Conservation (phyloP, 1,284 basidiomycete species). For the Pyrrhoderma noxium region DNA sequence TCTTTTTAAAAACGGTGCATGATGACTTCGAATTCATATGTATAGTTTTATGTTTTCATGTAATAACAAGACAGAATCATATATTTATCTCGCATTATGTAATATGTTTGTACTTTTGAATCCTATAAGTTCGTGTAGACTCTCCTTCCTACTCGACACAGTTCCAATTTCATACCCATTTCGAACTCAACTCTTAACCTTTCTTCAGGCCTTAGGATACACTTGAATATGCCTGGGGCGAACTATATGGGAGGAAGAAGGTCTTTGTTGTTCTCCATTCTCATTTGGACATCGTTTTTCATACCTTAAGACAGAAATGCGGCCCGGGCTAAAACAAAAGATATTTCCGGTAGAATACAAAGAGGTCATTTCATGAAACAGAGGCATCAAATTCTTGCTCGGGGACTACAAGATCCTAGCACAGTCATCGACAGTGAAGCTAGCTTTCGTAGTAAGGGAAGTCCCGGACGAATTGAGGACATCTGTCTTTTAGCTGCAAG, state of each 20-base stretch:
- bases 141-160: no score
- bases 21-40: no score
- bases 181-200: no score
- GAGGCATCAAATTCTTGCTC: conserved; percentile 43
- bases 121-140: no score
- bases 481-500: conserved; percentile 28
- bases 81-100: no score
- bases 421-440: conserved; percentile 16
- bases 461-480: conserved; percentile 12
- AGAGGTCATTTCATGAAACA: conserved; percentile 50
- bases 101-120: no score
- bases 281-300: conserved; percentile 1
- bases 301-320: conserved; percentile 35
- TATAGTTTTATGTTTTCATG: no score
- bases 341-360: conserved; percentile 40
- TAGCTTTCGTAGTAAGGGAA: conserved; percentile 1
- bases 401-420: conserved; percentile 21
- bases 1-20: no score
- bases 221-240: conserved; percentile 31
- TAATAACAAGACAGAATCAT: no score
- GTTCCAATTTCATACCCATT: no score
- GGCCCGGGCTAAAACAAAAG: conserved; percentile 45
- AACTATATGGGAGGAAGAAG: conserved; percentile 59
- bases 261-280: conserved; percentile 25
- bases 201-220: background rate